These are phyloP conservation scores for Trypanosoma grayi DNA, from an alignment of 208 protist species.

Conservation along the genomic window DNA sequence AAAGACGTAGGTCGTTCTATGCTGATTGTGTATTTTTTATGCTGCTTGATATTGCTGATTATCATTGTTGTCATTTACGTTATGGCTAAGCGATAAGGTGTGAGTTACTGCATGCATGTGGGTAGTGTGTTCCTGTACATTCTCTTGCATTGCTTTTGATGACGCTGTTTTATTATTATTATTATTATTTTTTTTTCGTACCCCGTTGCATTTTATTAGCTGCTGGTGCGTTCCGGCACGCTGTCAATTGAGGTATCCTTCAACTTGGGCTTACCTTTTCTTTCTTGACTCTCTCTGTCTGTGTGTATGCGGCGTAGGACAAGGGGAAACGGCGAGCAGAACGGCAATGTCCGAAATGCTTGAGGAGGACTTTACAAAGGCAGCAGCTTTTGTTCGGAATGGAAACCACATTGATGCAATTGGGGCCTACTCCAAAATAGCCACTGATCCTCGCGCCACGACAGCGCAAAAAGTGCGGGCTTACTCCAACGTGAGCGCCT, in stretches of 20 bases:
- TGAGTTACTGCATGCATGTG: background rate
- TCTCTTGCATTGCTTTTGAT: constrained; percentile 7
- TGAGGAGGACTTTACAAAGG: constrained; percentile 50
- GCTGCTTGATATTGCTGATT: constrained; percentile 43
- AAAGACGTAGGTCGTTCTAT: constrained; percentile 53
- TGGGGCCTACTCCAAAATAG: constrained; percentile 45
- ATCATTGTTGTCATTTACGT: constrained; percentile 57
- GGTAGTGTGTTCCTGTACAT: constrained; percentile 1
- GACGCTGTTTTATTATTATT: constrained; percentile 1
- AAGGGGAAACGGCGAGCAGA: background rate
- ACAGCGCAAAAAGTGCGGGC: constrained; percentile 46
- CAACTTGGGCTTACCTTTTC: no score
- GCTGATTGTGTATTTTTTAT: constrained; percentile 46
- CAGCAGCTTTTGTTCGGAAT: constrained; percentile 43
- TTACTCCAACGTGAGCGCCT: constrained; percentile 79
- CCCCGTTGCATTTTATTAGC: no score
- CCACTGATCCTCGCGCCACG: constrained; percentile 11
- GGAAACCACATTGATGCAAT: constrained; percentile 55
- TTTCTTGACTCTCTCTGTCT: no score
- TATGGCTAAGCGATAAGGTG: constrained; percentile 27
- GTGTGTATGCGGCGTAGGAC: no score
- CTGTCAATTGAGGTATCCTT: no score
- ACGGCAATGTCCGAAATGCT: background rate
- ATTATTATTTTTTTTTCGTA: constrained; percentile 7
- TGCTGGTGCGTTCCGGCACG: no score